Percentiles rank a stretch among this genome's conserved stretches.
phyloP scores from a whole-genome alignment of 2,329 filamentous ascomycete genomes.

The Seiridium cupressi region DNA sequence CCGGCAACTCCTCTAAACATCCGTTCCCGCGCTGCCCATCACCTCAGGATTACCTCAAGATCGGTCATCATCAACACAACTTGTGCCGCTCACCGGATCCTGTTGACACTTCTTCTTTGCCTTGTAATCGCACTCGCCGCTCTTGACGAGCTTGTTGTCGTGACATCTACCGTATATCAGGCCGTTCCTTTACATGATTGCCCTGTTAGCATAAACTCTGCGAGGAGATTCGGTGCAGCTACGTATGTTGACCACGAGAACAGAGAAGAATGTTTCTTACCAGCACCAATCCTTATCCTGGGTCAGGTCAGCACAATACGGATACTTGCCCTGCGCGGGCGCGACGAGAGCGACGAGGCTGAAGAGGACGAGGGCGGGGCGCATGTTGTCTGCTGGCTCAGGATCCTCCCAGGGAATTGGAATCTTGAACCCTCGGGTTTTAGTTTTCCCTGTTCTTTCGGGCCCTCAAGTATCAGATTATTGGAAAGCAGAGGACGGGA shows the following conservation, averaged over 20 bases:
- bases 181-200: neutral
- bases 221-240: neutral
- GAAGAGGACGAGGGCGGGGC: neutral
- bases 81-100: neutral
- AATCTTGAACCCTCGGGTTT: too few relatives aligned
- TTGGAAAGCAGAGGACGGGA: too few relatives aligned
- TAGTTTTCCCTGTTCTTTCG: too few relatives aligned
- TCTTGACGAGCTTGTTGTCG: constrained; percentile 1
- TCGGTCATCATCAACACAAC: neutral
- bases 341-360: neutral
- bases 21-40: neutral
- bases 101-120: neutral
- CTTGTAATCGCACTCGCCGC: neutral
- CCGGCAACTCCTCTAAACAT: neutral
- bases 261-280: neutral
- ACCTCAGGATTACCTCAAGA: too few relatives aligned
- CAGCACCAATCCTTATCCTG: constrained; percentile 1
- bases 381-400: neutral
- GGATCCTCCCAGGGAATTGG: neutral
- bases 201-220: neutral
- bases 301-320: neutral
- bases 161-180: neutral
- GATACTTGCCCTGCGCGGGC: neutral
- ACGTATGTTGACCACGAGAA: neutral
- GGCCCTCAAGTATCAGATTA: too few relatives aligned